phyloP scores from a whole-genome alignment of 176 grass and related monocot species.

The Hsuehochloa calcarea region DNA sequence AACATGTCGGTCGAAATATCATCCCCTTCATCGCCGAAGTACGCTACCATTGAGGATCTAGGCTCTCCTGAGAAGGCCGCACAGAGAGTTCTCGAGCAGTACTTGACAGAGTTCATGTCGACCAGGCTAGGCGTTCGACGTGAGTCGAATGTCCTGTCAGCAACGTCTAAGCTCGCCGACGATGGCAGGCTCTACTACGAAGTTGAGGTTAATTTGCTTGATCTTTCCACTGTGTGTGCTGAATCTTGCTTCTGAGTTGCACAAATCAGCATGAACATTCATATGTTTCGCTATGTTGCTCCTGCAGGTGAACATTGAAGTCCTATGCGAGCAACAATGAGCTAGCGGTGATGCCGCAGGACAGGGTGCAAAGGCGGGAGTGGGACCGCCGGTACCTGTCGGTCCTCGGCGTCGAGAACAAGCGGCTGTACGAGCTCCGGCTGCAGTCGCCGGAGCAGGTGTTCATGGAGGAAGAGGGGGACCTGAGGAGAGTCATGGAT shows the following conservation, averaged over 20 bases:
- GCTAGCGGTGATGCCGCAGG: slow-evolving; percentile 87
- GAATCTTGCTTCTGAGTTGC: background rate
- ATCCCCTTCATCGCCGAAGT: slow-evolving; percentile 77
- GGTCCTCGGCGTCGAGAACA: slow-evolving; percentile 91
- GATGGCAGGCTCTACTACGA: slow-evolving; percentile 88
- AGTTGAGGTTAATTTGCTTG: slow-evolving; percentile 60
- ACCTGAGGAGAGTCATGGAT: slow-evolving; percentile 78
- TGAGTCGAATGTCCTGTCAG: slow-evolving; percentile 70
- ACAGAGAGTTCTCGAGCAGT: slow-evolving; percentile 67
- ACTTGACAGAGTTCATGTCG: slow-evolving; percentile 81
- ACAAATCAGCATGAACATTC: background rate
- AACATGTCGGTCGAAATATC: slow-evolving; percentile 84
- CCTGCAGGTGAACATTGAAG: slow-evolving; percentile 89
- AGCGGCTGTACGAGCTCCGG: slow-evolving; percentile 70
- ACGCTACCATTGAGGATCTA: slow-evolving; percentile 56
- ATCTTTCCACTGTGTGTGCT: background rate
- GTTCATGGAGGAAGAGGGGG: slow-evolving; percentile 66
- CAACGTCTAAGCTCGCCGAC: slow-evolving; percentile 55
- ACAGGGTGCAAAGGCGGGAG: slow-evolving; percentile 58
- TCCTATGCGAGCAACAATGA: slow-evolving; percentile 94
- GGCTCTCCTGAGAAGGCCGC: slow-evolving; percentile 62
- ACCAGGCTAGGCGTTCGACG: slow-evolving; percentile 69
- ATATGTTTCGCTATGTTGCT: background rate
- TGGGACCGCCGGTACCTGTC: slow-evolving; percentile 46
- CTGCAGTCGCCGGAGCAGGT: slow-evolving; percentile 77